Percentiles rank a stretch among this genome's conserved stretches.
These are phyloP conservation scores for Arthrobotrys pseudoclavata DNA, from an alignment of 2,329 filamentous ascomycete genomes.

Conservation along the genomic window DNA sequence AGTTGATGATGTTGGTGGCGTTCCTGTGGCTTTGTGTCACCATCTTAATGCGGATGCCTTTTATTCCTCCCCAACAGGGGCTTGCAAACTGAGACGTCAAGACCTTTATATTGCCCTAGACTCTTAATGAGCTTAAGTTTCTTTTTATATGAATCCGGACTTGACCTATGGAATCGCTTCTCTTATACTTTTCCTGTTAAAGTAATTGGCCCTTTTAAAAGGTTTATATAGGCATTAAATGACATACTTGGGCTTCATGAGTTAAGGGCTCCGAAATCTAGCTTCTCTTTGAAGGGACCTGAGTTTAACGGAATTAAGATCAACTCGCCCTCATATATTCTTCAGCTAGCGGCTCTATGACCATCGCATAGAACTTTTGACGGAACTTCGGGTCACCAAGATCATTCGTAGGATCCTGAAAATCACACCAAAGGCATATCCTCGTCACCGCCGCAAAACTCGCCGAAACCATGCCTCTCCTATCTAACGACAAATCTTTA, in stretches of 20 bases:
- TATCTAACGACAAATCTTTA: background rate
- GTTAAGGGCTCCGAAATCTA: background rate
- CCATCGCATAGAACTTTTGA: slow-evolving; percentile 11
- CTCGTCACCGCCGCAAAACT: background rate
- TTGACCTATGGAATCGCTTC: too few species aligned
- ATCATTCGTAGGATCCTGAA: background rate
- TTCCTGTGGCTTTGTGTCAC: background rate
- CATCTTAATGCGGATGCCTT: background rate
- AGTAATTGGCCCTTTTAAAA: too few species aligned
- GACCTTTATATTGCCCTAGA: too few species aligned
- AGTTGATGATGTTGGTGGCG: background rate
- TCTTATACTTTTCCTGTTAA: too few species aligned
- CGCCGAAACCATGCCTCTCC: slow-evolving; percentile 1
- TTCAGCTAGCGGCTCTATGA: slow-evolving; percentile 1
- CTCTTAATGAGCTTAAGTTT: too few species aligned
- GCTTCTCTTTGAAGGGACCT: background rate
- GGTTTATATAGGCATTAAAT: too few species aligned
- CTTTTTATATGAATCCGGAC: too few species aligned
- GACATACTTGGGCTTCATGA: too few species aligned
- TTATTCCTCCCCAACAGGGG: too few species aligned
- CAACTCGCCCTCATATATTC: background rate
- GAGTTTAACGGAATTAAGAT: too few species aligned
- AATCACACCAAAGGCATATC: slow-evolving; percentile 7
- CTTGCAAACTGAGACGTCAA: too few species aligned
- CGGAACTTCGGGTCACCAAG: background rate